Conservation (phyloP, 2,329 filamentous ascomycete species). For the Cordyceps cateniannulata region DNA sequence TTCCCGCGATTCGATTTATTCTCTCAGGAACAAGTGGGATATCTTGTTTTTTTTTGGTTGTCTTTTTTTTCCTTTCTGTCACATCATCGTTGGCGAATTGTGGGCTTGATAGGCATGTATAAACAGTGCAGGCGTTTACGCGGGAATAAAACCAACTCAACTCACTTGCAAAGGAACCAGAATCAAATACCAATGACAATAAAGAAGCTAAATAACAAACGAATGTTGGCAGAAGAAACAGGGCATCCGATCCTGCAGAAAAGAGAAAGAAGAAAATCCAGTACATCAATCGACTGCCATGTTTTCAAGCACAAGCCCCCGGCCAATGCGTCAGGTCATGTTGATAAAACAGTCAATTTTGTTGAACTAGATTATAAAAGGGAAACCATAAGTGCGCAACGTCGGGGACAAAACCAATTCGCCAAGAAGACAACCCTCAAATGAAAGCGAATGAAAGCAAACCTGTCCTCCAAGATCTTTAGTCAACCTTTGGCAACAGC, state of each 20-base stretch:
- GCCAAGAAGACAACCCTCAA: slow-evolving; percentile 13
- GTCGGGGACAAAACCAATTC: slow-evolving; percentile 13
- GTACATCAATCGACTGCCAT: slow-evolving; percentile 5
- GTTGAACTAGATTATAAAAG: slow-evolving; percentile 14
- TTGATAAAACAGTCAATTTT: slow-evolving; percentile 12
- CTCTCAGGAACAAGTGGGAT: not conserved
- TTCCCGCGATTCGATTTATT: no score
- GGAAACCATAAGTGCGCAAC: slow-evolving; percentile 13
- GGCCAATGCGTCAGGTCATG: not conserved
- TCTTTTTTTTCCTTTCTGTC: not conserved
- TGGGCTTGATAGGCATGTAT: not conserved
- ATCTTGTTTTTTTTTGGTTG: not conserved
- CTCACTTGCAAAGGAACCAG: not conserved
- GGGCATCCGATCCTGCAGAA: not conserved
- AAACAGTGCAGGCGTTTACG: slow-evolving; percentile 1
- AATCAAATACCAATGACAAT: not conserved
- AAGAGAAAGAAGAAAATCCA: not conserved
- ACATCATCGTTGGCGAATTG: slow-evolving; percentile 3
- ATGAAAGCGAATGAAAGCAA: slow-evolving; percentile 13
- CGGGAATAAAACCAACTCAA: not conserved
- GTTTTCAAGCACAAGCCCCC: not conserved
- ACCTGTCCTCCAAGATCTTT: slow-evolving; percentile 13
- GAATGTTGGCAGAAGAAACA: slow-evolving; percentile 5
- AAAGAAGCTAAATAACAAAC: slow-evolving; percentile 9
- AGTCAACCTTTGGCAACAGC: slow-evolving; percentile 10